Conservation (phyloP, 2,329 filamentous ascomycete species). For the Hypomyces rosellus region DNA sequence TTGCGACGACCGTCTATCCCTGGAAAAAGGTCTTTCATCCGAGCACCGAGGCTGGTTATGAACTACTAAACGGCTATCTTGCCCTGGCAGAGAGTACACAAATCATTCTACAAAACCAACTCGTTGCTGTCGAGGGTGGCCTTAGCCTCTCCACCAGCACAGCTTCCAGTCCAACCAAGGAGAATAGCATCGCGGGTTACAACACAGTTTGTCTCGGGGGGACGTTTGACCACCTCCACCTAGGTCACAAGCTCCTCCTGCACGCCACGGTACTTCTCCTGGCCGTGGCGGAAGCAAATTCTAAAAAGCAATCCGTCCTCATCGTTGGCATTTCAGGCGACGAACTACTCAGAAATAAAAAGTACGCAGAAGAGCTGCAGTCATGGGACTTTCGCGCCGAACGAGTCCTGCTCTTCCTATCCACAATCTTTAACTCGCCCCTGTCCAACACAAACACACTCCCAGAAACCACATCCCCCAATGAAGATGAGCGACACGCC, state of each 20-base stretch:
- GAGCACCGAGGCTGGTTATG: conserved; percentile 57
- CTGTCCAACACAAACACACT: conserved; percentile 11
- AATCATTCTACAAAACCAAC: conserved; percentile 42
- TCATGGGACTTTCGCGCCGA: conserved; percentile 70
- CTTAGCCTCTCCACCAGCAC: conserved; percentile 33
- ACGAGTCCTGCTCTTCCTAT: conserved; percentile 67
- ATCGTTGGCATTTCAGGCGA: conserved; percentile 87
- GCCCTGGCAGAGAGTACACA: conserved; percentile 41
- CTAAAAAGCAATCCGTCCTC: conserved; percentile 46
- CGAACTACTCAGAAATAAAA: conserved; percentile 80
- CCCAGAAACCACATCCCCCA: conserved; percentile 3
- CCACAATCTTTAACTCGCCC: conserved; percentile 47
- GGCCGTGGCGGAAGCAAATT: conserved; percentile 39
- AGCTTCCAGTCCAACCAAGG: background rate
- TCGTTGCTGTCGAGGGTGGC: conserved; percentile 47
- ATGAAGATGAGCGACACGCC: conserved; percentile 32
- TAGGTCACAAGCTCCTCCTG: conserved; percentile 91
- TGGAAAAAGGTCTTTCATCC: conserved; percentile 64
- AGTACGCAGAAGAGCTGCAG: conserved; percentile 74
- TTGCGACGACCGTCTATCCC: conserved; percentile 46
- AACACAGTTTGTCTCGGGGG: conserved; percentile 69
- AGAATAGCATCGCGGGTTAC: conserved; percentile 17
- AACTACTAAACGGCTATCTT: conserved; percentile 46
- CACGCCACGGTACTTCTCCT: conserved; percentile 76
- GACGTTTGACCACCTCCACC: conserved; percentile 93